Evolutionary conservation across 1,139 yeast species (phyloP), one percentile per base, ranked within the genome.

Genomic region (Debaryomyces subglobosus): DNA sequence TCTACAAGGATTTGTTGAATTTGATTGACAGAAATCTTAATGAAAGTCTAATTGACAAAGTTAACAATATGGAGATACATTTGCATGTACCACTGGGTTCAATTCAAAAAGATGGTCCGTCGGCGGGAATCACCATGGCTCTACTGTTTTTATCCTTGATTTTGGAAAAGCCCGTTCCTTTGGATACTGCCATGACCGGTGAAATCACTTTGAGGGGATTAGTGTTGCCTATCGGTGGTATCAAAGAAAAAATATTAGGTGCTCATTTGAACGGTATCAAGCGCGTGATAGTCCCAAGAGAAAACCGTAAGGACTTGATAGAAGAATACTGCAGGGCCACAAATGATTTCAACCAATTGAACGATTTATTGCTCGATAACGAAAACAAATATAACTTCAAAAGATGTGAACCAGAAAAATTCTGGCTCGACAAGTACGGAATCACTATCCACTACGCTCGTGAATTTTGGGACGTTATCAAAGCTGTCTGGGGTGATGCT

Each of bases 91-190:
- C 97, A 0, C 86, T 86, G 73, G 97, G 97, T 0, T 88, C 95
- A 0, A 78, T 90, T 38, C 85, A 87, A 32, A 91, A 91, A 67
- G 97, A 91, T 64, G 97, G 97, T 0, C 97, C 97, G 2, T 85
- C 92, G 35, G 97, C 97, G 0, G 97, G 97, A 36, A 83, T 89
- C 39, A 89, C 97, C 3, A 89, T 91, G 84, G 87, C 97, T 0
- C 68, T 90, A 44, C 88, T 91, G 63, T 73, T 91, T 48, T 69
- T 91, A 40, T 89, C 96, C 0, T 72, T 89, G 49, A 77, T 91
- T 3, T 66, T 89, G 47, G 79, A 85, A 51, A 79, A 77, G 51
- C 85, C 91, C 0, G 87, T 90, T 10, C 85, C 88, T 5, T 67
- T 79, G 12, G 77, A 80, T 48, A 71, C 89, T 49, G 97, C 97